Evolutionary conservation across 2,329 filamentous ascomycete species (phyloP), one percentile per base, ranked within the genome.

Genomic region (Herpomyces periplanetae): DNA sequence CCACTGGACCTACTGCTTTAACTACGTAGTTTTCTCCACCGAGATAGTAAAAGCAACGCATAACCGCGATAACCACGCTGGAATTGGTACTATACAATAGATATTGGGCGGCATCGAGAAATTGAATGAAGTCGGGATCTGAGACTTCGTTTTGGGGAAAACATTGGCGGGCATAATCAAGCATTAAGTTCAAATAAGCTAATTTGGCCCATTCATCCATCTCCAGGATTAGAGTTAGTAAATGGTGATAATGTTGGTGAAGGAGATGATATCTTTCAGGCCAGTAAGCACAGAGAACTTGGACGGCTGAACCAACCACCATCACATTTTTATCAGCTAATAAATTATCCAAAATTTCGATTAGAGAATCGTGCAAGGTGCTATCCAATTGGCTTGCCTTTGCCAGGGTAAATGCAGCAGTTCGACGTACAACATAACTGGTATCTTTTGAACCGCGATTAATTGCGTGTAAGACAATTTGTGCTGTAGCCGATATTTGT

Each of bases 171-270:
- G 66, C 58, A 36, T 96, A 96, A 10, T 58, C 44, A 2, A 64
- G 61, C 54, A 91, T 60, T 26, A 96, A 44, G 15, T 58, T 52
- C 28, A 96, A 34, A 2, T 65, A 65, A 2, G 69, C 63, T 20
- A 91, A 38, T 39, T 96, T 80, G 16, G 71, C 65, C 80, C 80
- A 96, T 40, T 96, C 80, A 32, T 96, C 80, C 80, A 96, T 96
- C 34, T 96, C 80, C 10, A 88, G 69, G 20, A 91, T 43, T 43
- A 88, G 87, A 36, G 58, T 66, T 25, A 85, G 59, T 25, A 96
- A 43, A 13, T 53, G 48, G 19, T 68, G 56, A 39, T 91, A 96
- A 34, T 87, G 64, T 27, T 63, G 59, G 38, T 96, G 80, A 28
- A 96, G 58, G 23, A 96, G 42, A 34, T 88, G 73, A 26, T 87